These are phyloP conservation scores for Cryptosporidium sp. DNA, from an alignment of 169 alveolate species.

Conservation along the genomic window DNA sequence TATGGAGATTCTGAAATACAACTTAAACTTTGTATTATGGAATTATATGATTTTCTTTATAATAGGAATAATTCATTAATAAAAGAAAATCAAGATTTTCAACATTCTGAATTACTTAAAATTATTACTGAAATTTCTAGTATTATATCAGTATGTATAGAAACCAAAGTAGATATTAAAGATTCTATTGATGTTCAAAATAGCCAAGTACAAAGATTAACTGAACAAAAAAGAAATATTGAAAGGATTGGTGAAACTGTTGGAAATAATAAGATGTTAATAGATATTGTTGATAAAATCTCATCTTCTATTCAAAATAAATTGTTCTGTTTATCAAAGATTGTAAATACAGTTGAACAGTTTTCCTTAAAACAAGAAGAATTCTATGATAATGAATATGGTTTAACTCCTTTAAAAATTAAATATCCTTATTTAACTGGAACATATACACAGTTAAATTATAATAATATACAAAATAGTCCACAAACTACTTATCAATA, in stretches of 20 bases:
- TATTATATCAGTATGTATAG: constrained; percentile 60
- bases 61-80: background rate
- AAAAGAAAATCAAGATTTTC: background rate
- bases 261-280: background rate
- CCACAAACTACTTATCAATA: background rate
- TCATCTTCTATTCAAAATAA: constrained; percentile 20
- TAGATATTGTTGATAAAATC: constrained; percentile 9
- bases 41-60: constrained; percentile 48
- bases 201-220: constrained; percentile 19
- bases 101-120: background rate
- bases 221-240: constrained; percentile 28
- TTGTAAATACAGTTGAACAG: background rate
- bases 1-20: constrained; percentile 46
- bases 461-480: background rate
- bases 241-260: background rate
- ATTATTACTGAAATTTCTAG: constrained; percentile 38
- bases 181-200: constrained; percentile 7
- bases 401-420: constrained; percentile 43
- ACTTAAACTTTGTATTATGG: constrained; percentile 37
- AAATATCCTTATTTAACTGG: constrained; percentile 72
- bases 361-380: background rate
- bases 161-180: constrained; percentile 26
- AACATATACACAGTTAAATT: constrained; percentile 38
- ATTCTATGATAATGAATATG: background rate
- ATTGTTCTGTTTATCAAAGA: constrained; percentile 23